Base-by-base conservation (phyloP, 306 rosid species). In the Citrullus amarus region DNA sequence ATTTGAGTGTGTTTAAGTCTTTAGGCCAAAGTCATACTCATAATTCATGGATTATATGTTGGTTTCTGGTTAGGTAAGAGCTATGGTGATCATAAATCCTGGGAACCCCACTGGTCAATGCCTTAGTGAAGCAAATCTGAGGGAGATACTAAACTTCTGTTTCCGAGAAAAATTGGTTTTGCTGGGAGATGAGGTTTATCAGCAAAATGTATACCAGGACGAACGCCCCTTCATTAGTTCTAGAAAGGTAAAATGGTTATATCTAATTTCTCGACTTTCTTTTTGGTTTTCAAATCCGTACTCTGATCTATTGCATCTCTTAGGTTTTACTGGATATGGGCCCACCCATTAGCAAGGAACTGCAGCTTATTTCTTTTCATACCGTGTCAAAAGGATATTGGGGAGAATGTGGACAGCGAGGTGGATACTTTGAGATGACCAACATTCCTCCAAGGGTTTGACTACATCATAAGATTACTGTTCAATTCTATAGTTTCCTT, bases 341-440 rank as follows among this genome's bases (percentile, higher is more conserved):
- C n/a, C 91, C 87, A 58, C 97, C 96, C 39, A 25, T 86, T 9
- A 96, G 98, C 91, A 89, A 66, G 91, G 98, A 92, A 83, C 69
- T 92, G 43, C 97, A 92, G 83, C 99, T 96, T 82, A 83, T 96
- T 83, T 91, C 96, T 69, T 96, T 92, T 74, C 99, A 96, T 87
- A 81, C 93, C 0, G 99, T 96, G 69, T 96, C 99, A 34, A 96
- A 96, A 83, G 99, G 99, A 85, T 96, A 82, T 86, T 92, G 88
- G 92, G 99, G 99, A 68, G 99, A 96, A 89, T 96, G 99, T 80
- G 99, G 99, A 84, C 99, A 96, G 86, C 87, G 99, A 8, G 99
- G 99, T 87, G 99, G 98, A 82, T 96, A 96, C 84, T 92, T 88
- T 75, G 99, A 96, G 90, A 96, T 96, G 99, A 91, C 93, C 83